phyloP scores from a whole-genome alignment of 2,329 filamentous ascomycete genomes.

The Fusarium cicatricum region DNA sequence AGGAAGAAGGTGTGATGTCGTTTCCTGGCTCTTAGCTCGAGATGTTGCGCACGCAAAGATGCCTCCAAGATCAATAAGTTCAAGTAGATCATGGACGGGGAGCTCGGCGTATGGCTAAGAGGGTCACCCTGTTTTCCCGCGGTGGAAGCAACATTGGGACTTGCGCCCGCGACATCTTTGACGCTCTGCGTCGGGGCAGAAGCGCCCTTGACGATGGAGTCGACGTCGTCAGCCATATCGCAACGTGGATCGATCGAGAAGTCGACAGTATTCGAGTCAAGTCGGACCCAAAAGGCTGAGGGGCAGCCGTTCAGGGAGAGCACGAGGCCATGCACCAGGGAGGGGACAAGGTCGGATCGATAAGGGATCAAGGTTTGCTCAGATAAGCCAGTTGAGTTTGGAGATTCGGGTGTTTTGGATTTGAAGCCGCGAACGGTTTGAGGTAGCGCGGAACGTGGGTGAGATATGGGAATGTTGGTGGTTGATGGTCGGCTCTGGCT shows the following conservation, averaged over 20 bases:
- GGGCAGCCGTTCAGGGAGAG: constrained; percentile 35
- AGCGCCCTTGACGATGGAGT: constrained; percentile 92
- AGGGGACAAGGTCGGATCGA: constrained; percentile 11
- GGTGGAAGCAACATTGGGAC: constrained; percentile 52
- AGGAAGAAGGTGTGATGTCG: constrained; percentile 95
- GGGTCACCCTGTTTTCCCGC: constrained; percentile 69
- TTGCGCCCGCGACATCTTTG: constrained; percentile 50
- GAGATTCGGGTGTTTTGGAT: not conserved
- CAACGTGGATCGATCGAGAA: not conserved
- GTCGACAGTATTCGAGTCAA: not conserved
- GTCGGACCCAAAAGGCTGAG: constrained; percentile 30
- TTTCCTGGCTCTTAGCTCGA: constrained; percentile 85
- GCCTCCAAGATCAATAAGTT: constrained; percentile 97
- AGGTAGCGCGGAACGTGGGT: constrained; percentile 31
- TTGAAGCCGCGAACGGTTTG: constrained; percentile 1
- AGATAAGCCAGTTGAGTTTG: constrained; percentile 8
- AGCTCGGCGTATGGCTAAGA: constrained; percentile 83
- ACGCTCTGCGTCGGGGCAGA: constrained; percentile 69
- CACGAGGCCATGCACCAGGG: constrained; percentile 34
- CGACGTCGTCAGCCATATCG: constrained; percentile 72
- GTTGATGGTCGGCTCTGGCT: constrained; percentile 9
- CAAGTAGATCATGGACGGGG: constrained; percentile 95
- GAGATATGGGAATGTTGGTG: constrained; percentile 18
- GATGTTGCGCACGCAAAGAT: constrained; percentile 90
- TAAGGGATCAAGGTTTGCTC: constrained; percentile 12